Conservation (phyloP, 352 stramenopile species). For the Pythium graminicola region DNA sequence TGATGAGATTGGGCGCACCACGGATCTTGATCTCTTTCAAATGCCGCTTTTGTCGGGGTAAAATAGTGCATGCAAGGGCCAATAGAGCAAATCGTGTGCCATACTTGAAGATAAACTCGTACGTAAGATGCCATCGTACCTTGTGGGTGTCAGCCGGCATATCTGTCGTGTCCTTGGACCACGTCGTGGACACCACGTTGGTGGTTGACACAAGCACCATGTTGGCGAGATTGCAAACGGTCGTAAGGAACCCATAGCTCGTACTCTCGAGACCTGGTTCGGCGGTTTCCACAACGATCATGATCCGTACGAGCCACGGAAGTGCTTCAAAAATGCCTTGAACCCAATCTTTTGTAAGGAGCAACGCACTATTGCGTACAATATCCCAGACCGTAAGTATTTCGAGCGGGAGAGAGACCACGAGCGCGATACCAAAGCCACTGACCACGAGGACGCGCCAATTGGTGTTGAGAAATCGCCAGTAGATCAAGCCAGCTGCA, state of each 20-base stretch:
- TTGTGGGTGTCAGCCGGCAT: conserved; percentile 4
- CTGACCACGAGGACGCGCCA: conserved; percentile 18
- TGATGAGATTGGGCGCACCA: conserved; percentile 16
- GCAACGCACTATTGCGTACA: conserved; percentile 15
- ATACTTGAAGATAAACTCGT: conserved; percentile 24
- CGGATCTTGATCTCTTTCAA: conserved; percentile 24
- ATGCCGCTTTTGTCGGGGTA: conserved; percentile 27
- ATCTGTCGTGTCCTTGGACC: background rate
- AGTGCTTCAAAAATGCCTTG: conserved; percentile 14
- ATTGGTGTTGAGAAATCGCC: conserved; percentile 26
- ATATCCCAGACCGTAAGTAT: conserved; percentile 17
- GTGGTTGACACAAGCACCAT: conserved; percentile 4
- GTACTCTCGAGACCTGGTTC: conserved; percentile 22
- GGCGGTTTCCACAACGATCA: conserved; percentile 17
- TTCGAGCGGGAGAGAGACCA: conserved; percentile 15
- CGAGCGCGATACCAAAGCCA: conserved; percentile 3
- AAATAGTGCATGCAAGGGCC: conserved; percentile 1
- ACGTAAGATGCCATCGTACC: conserved; percentile 21
- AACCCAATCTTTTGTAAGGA: conserved; percentile 16
- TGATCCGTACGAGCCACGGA: conserved; percentile 8
- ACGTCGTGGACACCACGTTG: conserved; percentile 16
- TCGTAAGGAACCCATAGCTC: conserved; percentile 23
- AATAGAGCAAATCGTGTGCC: conserved; percentile 9
- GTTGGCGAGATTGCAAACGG: conserved; percentile 19
- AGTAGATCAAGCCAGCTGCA: conserved; percentile 5